Percentiles rank a stretch among this genome's conserved stretches.
phyloP scores from a whole-genome alignment of 1,284 basidiomycete species.

The Tilletia indica region DNA sequence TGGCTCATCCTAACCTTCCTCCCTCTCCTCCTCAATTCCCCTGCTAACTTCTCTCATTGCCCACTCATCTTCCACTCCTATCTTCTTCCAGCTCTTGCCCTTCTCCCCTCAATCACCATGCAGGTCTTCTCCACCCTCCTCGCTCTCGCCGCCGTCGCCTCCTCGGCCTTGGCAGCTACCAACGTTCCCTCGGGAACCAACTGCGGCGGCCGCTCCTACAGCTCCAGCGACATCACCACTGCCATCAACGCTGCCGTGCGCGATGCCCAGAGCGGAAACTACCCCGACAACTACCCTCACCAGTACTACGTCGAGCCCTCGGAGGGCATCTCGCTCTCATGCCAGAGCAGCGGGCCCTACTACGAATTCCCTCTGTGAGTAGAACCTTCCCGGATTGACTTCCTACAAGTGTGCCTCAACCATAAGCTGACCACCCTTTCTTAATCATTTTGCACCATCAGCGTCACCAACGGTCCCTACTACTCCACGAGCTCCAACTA shows the following conservation, averaged over 20 bases:
- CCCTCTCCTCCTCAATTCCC: too few relatives aligned
- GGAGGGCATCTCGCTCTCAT: conserved; percentile 19
- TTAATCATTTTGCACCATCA: neutral
- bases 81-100: neutral
- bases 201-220: conserved; percentile 20
- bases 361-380: conserved; percentile 23
- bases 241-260: conserved; percentile 21
- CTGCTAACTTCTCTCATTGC: too few relatives aligned
- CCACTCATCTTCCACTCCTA: too few relatives aligned
- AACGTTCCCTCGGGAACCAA: conserved; percentile 18
- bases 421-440: too few relatives aligned
- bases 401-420: neutral
- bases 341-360: conserved; percentile 17
- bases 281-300: conserved; percentile 1
- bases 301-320: conserved; percentile 18
- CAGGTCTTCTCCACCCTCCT: conserved; percentile 1
- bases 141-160: neutral
- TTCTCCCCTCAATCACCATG: neutral
- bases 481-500: conserved; percentile 17
- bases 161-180: neutral
- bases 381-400: neutral
- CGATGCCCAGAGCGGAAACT: conserved; percentile 11
- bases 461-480: conserved; percentile 7
- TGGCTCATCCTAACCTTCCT: too few relatives aligned
- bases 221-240: conserved; percentile 18